phyloP scores from a whole-genome alignment of 176 grass and related monocot species.

The Paspalum notatum region DNA sequence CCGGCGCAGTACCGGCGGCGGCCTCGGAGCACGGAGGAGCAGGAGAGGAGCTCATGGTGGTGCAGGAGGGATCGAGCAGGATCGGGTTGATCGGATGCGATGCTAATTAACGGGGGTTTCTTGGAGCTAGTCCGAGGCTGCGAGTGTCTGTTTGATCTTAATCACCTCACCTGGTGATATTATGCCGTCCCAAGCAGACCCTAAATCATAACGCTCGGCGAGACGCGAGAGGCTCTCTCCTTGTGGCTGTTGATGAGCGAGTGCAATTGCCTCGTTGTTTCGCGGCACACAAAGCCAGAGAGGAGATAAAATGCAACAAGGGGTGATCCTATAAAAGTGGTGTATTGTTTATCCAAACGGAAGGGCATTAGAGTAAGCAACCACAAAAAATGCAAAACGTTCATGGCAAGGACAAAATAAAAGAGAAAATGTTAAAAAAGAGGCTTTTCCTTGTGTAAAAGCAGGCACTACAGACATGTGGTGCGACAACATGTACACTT shows the following conservation, averaged over 20 bases:
- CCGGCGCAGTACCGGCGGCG: background rate
- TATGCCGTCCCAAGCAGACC: too few species aligned
- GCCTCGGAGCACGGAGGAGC: slow-evolving; percentile 31
- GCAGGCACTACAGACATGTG: background rate
- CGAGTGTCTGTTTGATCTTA: background rate
- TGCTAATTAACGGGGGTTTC: too few species aligned
- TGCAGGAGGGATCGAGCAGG: background rate
- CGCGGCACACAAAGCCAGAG: background rate
- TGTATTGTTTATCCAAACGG: background rate
- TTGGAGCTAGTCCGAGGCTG: background rate
- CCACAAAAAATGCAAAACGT: background rate
- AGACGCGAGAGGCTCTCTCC: background rate
- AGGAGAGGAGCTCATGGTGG: slow-evolving; percentile 38
- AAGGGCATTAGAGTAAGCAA: background rate
- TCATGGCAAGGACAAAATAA: background rate
- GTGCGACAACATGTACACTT: background rate
- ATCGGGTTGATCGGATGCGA: background rate
- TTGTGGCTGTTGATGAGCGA: background rate
- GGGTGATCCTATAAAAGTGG: slow-evolving; percentile 39
- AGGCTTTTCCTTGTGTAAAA: background rate
- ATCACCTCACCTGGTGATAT: too few species aligned
- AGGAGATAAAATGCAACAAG: slow-evolving; percentile 10
- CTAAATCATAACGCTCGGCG: too few species aligned
- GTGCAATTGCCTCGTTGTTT: slow-evolving; percentile 33
- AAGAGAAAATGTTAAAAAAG: background rate